A percentile compares a stretch with the other conserved stretches of the same genome.
Evolutionary conservation across 2,329 filamentous ascomycete genomes (phyloP).

Genomic region (Leptodontidium sp.): DNA sequence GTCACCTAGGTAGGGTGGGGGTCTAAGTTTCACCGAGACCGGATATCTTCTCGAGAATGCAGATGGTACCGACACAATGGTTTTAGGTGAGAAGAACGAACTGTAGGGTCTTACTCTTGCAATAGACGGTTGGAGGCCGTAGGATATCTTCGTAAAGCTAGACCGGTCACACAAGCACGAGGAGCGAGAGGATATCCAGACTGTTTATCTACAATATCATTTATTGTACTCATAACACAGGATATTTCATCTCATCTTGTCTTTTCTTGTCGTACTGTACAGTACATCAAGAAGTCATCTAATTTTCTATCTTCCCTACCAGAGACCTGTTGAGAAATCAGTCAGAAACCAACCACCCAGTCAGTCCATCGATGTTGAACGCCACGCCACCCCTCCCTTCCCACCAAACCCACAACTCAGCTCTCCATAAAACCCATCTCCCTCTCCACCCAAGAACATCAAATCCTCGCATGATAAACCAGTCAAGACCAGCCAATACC

Average conservation of each 20-base stretch:
- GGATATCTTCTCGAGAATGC: too few relatives aligned
- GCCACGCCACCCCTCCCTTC: not conserved
- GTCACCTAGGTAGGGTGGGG: too few relatives aligned
- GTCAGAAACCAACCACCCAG: not conserved
- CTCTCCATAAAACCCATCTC: not conserved
- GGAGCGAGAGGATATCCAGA: too few relatives aligned
- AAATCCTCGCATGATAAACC: not conserved
- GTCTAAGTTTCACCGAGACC: too few relatives aligned
- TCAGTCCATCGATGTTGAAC: not conserved
- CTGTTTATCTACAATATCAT: not conserved
- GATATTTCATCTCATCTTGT: not conserved
- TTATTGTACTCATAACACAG: not conserved
- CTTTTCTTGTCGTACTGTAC: not conserved
- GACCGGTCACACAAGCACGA: too few relatives aligned
- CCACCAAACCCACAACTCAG: not conserved
- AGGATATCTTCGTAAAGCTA: too few relatives aligned
- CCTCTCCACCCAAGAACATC: not conserved
- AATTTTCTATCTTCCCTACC: not conserved
- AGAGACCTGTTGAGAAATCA: not conserved
- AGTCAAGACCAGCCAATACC: not conserved
- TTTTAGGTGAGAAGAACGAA: too few relatives aligned
- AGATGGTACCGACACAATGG: too few relatives aligned
- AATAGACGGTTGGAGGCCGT: too few relatives aligned
- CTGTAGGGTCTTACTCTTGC: too few relatives aligned
- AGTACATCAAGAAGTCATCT: conserved; percentile 3